Conservation (phyloP, 345 rosid species). For the Eutrema yunnanense region DNA sequence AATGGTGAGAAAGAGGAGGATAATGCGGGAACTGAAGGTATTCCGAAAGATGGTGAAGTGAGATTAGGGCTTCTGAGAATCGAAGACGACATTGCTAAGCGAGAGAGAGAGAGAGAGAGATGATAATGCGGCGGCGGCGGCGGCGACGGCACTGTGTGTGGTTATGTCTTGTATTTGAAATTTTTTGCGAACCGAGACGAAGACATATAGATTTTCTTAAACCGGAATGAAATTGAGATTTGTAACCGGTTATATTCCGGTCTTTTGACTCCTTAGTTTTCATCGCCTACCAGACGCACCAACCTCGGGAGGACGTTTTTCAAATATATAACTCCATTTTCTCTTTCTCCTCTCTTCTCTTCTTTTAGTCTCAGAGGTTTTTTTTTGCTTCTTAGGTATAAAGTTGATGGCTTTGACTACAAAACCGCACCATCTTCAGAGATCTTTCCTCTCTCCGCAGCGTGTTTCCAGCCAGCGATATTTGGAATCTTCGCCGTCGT, state of each 20-base stretch:
- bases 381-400: neutral
- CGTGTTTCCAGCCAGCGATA: slow-evolving; percentile 23
- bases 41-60: neutral
- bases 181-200: neutral
- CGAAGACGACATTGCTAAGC: slow-evolving; percentile 16
- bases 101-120: neutral
- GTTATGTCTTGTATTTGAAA: neutral
- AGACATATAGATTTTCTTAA: neutral
- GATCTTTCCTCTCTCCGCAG: slow-evolving; percentile 28
- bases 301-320: slow-evolving; percentile 20
- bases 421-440: slow-evolving; percentile 34
- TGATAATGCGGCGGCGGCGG: neutral
- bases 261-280: slow-evolving; percentile 19
- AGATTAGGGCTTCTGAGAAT: slow-evolving; percentile 4
- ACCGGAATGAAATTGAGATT: neutral
- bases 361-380: neutral
- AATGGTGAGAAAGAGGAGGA: neutral
- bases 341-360: neutral
- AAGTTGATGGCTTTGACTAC: slow-evolving; percentile 52
- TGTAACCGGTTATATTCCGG: neutral
- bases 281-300: slow-evolving; percentile 22
- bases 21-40: neutral
- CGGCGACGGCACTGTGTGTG: neutral
- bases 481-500: slow-evolving; percentile 24
- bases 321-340: slow-evolving; percentile 15